Base-by-base conservation (phyloP, 805 yeast species). In the Ogataea philodendri region DNA sequence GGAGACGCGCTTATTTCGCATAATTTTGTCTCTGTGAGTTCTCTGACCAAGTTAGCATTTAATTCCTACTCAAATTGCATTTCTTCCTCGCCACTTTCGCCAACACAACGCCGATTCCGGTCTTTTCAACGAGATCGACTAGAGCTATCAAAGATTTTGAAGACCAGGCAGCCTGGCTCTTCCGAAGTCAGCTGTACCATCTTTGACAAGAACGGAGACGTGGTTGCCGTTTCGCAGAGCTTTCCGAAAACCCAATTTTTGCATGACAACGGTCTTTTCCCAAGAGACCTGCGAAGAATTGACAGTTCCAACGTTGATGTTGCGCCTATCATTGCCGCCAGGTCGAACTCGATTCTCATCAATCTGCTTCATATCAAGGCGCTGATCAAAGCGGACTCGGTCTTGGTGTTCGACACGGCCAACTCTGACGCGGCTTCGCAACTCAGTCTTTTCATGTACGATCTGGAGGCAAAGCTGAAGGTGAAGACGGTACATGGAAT, bases 361-460 rank as follows among this genome's bases (percentile, higher is more conserved):
- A 89, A 88, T 55, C 62, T 93, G 52, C 63, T 93, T 23, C 93
- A 89, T 56, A 87, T 93, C 32, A 83, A 93, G 46, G 97, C 97
- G 1, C 68, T 93, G 30, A 76, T 93, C n/a, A 84, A 83, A 50
- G 71, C 76, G 26, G 86, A 90, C 51, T 66, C 72, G 44, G 94
- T 93, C 7, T 72, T 84, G 62, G 72, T 93, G 1, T 93, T 93
- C 59, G 97, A 93, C 53, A 79, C 86, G 9, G 67, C 80, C 35
- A 75, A 63, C 35, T 52, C 67, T 2, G 70, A 74, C n/a, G 72
- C 78, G n/a, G 85, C 90, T 0, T 69, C 78, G 10, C 75, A 75
- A 41, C 57, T 86, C 36, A 85, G 95, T 11, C 66, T 84, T 35
- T 78, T 89, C 50, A 79, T 89, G 71, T 86, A 87, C 58, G 96